Evolutionary conservation across 768 basidiomycete species (phyloP), one percentile per base, ranked within the genome.

Genomic region (Asterophora parasitica): DNA sequence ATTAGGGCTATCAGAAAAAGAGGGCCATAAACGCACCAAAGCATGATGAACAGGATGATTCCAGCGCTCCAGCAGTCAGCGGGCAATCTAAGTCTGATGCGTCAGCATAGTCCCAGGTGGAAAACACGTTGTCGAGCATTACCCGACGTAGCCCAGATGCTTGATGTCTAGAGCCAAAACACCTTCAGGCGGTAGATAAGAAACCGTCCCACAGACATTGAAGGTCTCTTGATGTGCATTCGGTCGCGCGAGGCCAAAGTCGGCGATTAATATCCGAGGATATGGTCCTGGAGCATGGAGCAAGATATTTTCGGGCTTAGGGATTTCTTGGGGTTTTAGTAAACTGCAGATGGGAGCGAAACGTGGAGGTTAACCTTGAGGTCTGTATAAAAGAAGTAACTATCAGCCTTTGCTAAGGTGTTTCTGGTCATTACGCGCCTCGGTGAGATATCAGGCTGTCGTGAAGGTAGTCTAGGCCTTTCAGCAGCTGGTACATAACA

Each of bases 11-110:
- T 2, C 17, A 23, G n/a, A 27, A 11, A 31, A 10, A 1, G 4
- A 7, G 9, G 30, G 17, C 12, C 23, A 3, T 6, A 23, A 33
- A 75, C 87, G 51, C 67, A 92, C 90, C 79, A 77, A 41, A 92
- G 70, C 88, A 92, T 92, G 47, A 89, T 81, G 53, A 83, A 91
- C 43, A 92, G 66, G 44, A 88, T 81, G 4, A 91, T 77, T 4
- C 90, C 90, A 10, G 85, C 78, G 55, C 89, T 90, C 90, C 90
- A 92, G 58, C 89, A 92, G 63, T 92, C 90, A 2, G 88, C 77
- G n/a, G 88, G 86, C 83, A 91, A 85, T 15, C 88, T 88, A 65
- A 33, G 33, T 10, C 15, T 38, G 11, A 51, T 17, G 52, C 5
- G 37, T 31, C 42, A 28, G 13, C 34, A 26, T 20, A 30, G 2